Conservation (phyloP, 345 rosid species). For the Salix caprea region DNA sequence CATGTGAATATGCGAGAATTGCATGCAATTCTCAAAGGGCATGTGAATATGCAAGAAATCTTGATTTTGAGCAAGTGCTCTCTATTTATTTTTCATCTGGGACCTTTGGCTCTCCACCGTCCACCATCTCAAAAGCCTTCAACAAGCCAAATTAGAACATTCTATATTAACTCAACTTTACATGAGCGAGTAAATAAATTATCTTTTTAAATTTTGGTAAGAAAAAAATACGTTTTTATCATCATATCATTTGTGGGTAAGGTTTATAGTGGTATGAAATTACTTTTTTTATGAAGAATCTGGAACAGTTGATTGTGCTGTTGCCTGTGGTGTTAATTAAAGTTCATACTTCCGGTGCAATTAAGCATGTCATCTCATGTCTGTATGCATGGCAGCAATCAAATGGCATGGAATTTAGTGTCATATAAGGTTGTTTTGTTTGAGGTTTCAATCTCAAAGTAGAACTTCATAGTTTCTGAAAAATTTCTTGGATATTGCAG, state of each 20-base stretch:
- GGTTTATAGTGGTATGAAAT: neutral
- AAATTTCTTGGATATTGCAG: slow-evolving; percentile 39
- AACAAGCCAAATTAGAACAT: neutral
- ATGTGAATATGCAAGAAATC: neutral
- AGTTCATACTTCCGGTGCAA: neutral
- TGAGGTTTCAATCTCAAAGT: neutral
- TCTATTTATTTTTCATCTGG: neutral
- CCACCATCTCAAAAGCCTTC: neutral
- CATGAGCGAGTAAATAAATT: neutral
- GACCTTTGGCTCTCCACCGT: neutral
- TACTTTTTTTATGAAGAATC: neutral
- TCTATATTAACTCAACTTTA: neutral
- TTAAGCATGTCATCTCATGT: neutral
- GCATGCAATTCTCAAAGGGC: no score
- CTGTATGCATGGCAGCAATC: neutral
- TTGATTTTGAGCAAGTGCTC: no score
- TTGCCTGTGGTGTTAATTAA: neutral
- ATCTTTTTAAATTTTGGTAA: neutral
- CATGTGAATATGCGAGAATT: neutral
- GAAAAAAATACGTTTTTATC: neutral
- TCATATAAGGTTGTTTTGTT: neutral
- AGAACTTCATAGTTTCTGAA: neutral
- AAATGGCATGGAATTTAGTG: slow-evolving; percentile 1
- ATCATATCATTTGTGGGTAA: neutral
- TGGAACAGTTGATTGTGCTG: neutral